Percentiles rank a stretch among this genome's conserved stretches.
Conservation (phyloP, 768 basidiomycete genomes). For the Amanita fuliginea region DNA sequence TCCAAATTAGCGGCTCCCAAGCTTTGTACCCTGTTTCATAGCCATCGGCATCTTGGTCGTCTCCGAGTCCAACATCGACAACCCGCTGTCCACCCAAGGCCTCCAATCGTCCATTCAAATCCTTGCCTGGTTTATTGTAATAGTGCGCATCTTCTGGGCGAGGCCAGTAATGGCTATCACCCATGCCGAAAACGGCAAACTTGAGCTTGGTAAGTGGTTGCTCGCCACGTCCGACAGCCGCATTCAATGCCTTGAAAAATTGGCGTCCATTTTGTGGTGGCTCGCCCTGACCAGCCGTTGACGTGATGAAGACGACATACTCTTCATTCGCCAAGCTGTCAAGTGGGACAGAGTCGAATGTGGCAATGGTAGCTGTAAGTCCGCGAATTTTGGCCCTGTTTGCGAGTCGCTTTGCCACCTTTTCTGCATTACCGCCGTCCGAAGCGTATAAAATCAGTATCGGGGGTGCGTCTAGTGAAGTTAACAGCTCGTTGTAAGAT, state of each 20-base stretch:
- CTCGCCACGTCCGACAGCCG: constrained; percentile 47
- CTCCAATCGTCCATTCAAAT: constrained; percentile 72
- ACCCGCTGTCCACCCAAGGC: constrained; percentile 73
- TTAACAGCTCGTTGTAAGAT: constrained; percentile 76
- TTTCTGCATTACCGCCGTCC: constrained; percentile 94
- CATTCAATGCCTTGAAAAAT: constrained; percentile 79
- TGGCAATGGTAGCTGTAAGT: constrained; percentile 59
- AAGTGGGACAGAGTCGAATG: constrained; percentile 73
- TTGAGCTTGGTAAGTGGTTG: constrained; percentile 52
- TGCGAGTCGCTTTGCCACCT: constrained; percentile 82
- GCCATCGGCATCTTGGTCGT: constrained; percentile 97
- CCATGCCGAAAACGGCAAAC: constrained; percentile 87
- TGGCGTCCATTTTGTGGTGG: constrained; percentile 93
- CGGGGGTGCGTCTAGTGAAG: constrained; percentile 80
- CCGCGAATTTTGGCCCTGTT: constrained; percentile 79
- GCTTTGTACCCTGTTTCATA: constrained; percentile 90
- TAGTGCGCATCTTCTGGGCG: constrained; percentile 93
- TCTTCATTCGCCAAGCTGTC: constrained; percentile 66
- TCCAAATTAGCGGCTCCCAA: constrained; percentile 95
- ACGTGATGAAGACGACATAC: constrained; percentile 80
- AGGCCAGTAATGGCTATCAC: constrained; percentile 99
- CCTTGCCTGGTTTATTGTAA: constrained; percentile 95
- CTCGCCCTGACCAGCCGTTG: constrained; percentile 94
- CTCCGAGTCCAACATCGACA: constrained; percentile 71
- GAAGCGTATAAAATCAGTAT: constrained; percentile 88